Evolutionary conservation across 1,284 basidiomycete species (phyloP), one percentile per base, ranked within the genome.

Genomic region (Boletellus sp.): DNA sequence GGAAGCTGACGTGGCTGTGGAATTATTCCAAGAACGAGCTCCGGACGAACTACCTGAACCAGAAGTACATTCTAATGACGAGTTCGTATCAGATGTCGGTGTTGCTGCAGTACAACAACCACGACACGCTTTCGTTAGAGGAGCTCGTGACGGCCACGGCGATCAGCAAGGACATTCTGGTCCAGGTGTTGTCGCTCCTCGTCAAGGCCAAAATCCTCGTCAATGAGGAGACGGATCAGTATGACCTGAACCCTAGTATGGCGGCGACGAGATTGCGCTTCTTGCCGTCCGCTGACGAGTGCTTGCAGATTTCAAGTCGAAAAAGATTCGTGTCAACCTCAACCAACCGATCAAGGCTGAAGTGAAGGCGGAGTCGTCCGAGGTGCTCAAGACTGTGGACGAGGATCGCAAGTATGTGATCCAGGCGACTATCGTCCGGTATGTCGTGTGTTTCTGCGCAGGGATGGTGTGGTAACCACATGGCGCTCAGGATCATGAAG

Each of bases 361-460:
- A 71, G 87, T 91, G 54, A 97, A 96, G 78, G 85, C 89, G 4
- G 97, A 99, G 71, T 83, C 87, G 8, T 82, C 81, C 8, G 94
- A 98, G 57, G 93, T 98, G 1, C 77, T 96, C 63, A 95, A 96
- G 78, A 90, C 89, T 24, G 95, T 99, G 10, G 96, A 99, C 61
- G 96, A 99, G 73, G 96, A 99, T 68, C 85, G 96, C 56, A 96
- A 97, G 77, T 91, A 97, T 66, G 85, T 97, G 53, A 94, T 98
- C 54, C 97, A 99, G 70, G 96, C 96, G 15, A 96, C 92, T 15
- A 97, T 99, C 63, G 96, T 99, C 47, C 88, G 92, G 88, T 92
- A 67, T 64, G 52, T 0, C 1, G 36, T 26, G 40, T 49, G 8
- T 8, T 44, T 18, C 7, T 36, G 1, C 0, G 32, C 39, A 45